Conservation (phyloP, 1,139 yeast genomes). For the Geotrichum macrosporum region DNA sequence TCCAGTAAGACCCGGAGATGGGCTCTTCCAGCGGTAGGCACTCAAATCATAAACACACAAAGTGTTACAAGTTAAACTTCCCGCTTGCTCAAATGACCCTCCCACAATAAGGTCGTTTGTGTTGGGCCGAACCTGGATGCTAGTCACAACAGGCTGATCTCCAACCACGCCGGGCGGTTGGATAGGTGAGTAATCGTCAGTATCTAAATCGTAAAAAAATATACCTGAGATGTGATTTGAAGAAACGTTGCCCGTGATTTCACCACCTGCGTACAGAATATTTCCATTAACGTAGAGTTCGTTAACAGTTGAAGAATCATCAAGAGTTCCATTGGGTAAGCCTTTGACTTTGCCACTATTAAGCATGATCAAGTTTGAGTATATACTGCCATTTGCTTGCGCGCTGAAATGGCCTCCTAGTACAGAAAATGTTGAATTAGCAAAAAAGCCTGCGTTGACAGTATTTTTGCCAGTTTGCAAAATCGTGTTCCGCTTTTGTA, state of each 20-base stretch:
- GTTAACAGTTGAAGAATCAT: constrained; percentile 39
- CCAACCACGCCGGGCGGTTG: constrained; percentile 46
- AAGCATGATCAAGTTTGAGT: constrained; percentile 41
- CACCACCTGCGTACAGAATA: constrained; percentile 49
- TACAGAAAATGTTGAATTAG: constrained; percentile 49
- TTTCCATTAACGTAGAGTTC: constrained; percentile 45
- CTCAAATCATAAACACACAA: constrained; percentile 64
- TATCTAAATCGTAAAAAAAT: constrained; percentile 48
- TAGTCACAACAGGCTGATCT: constrained; percentile 45
- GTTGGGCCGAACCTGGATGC: constrained; percentile 52
- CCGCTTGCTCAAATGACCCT: constrained; percentile 65
- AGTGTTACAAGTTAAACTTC: constrained; percentile 55
- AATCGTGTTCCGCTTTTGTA: constrained; percentile 14
- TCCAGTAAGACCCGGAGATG: constrained; percentile 48
- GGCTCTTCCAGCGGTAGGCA: constrained; percentile 53
- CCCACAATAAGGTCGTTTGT: constrained; percentile 60
- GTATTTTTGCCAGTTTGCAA: constrained; percentile 24
- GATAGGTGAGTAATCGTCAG: constrained; percentile 39
- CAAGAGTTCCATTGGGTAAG: constrained; percentile 38
- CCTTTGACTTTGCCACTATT: constrained; percentile 34
- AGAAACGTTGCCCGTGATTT: constrained; percentile 42
- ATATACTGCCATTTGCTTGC: constrained; percentile 20
- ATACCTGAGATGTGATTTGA: constrained; percentile 41
- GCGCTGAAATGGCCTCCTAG: constrained; percentile 52
- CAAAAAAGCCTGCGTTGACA: constrained; percentile 38